phyloP scores from a whole-genome alignment of 2,329 filamentous ascomycete genomes.

The Colletotrichum kahawae region DNA sequence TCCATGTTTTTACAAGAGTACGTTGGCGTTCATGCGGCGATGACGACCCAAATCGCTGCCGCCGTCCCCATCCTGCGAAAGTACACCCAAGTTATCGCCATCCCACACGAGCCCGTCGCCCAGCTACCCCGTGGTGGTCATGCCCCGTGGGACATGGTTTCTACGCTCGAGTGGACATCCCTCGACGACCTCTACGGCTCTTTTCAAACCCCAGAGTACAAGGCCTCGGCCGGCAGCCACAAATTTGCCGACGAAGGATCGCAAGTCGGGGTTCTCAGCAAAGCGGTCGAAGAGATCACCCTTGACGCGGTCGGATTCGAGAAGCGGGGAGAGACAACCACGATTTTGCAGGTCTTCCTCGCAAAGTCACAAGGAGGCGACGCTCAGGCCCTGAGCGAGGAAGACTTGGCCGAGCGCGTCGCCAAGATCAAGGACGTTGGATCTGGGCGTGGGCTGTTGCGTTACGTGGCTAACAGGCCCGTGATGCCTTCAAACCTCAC shows the following conservation, averaged over 20 bases:
- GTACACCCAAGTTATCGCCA: neutral
- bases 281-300: neutral
- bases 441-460: neutral
- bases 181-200: neutral
- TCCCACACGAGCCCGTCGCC: neutral
- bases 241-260: neutral
- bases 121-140: neutral
- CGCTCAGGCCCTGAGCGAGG: neutral
- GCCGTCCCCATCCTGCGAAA: neutral
- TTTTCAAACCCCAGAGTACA: neutral
- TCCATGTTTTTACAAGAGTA: neutral
- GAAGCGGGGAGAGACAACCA: neutral
- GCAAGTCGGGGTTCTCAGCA: neutral
- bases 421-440: neutral
- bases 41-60: neutral
- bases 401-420: neutral
- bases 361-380: neutral
- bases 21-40: neutral
- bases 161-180: neutral
- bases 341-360: neutral
- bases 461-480: neutral
- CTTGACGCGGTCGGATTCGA: neutral
- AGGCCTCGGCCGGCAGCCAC: neutral
- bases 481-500: neutral
- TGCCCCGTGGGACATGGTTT: neutral